phyloP scores from a whole-genome alignment of 768 basidiomycete species.

The Amanita exitialis region DNA sequence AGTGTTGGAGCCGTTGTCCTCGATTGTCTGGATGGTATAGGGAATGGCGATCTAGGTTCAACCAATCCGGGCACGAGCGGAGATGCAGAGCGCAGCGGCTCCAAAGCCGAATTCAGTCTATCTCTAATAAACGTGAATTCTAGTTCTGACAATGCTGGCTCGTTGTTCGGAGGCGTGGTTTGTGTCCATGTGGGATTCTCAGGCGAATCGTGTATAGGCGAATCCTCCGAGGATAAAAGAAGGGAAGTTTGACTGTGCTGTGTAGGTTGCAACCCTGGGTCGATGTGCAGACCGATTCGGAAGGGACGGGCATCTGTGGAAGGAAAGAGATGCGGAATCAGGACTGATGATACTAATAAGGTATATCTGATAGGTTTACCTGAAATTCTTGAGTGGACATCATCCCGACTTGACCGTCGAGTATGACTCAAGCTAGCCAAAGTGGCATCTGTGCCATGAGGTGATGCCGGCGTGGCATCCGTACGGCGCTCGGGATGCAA shows the following conservation, averaged over 20 bases:
- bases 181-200: neutral
- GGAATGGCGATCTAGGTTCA: neutral
- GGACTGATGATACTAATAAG: neutral
- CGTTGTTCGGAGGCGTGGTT: neutral
- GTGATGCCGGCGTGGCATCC: conserved; percentile 14
- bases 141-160: conserved; percentile 9
- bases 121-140: conserved; percentile 16
- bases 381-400: neutral
- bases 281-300: neutral
- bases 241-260: neutral
- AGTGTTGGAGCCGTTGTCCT: neutral
- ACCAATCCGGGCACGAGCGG: conserved; percentile 19
- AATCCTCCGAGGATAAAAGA: neutral
- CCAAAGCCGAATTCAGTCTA: conserved; percentile 24
- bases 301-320: neutral
- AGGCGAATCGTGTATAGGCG: neutral
- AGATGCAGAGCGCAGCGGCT: conserved; percentile 19
- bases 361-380: neutral
- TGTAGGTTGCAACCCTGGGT: conserved; percentile 1
- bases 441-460: neutral
- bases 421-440: neutral
- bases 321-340: neutral
- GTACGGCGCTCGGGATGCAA: conserved; percentile 16
- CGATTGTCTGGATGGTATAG: neutral
- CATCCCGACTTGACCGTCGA: neutral